Evolutionary conservation across 1,139 yeast species (phyloP), one percentile per base, ranked within the genome.

Genomic region (Diutina pseudorugosa): DNA sequence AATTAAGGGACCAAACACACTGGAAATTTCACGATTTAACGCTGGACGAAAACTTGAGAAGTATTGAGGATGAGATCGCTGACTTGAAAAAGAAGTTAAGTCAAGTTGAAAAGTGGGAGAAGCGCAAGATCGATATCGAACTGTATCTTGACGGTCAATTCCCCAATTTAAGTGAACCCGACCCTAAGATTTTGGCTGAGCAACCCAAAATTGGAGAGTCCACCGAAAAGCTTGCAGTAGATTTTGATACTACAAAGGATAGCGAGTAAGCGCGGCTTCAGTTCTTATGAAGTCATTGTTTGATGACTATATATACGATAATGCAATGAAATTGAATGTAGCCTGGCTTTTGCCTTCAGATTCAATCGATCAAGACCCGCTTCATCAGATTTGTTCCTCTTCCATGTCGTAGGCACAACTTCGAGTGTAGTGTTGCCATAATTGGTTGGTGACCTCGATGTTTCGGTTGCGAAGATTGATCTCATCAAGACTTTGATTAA

Each of bases 371-470:
- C 36, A 30, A 11, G 36, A 14, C n/a, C n/a, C 36, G 16, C 36
- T 30, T 11, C n/a, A 14, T 30, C n/a, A 30, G 11, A 14, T 14
- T 30, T 30, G n/a, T 14, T 30, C 36, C 36, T 23, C 25, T 23
- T 30, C 36, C 36, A 30, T 40, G 18, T 43, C 47, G 21, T 9
- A 43, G 5, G 30, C 33, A 43, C 47, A 43, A n/a, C 25, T 43
- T 43, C 83, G 76, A 56, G 81, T 77, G 62, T 88, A 89, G 60
- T 82, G 84, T 53, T 83, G 88, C 89, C 95, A 87, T 79, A 89
- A 80, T 60, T 82, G 88, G 2, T 91, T 79, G 53, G 87, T 77
- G 47, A 86, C 72, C 58, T 86, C 95, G 7, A 85, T 75, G 55
- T 86, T 83, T 65, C 82, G 76, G 59, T 86, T 86, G 55, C 80